Base-by-base conservation (phyloP, 805 yeast genomes). In the Kluyveromyces wickerhamii region DNA sequence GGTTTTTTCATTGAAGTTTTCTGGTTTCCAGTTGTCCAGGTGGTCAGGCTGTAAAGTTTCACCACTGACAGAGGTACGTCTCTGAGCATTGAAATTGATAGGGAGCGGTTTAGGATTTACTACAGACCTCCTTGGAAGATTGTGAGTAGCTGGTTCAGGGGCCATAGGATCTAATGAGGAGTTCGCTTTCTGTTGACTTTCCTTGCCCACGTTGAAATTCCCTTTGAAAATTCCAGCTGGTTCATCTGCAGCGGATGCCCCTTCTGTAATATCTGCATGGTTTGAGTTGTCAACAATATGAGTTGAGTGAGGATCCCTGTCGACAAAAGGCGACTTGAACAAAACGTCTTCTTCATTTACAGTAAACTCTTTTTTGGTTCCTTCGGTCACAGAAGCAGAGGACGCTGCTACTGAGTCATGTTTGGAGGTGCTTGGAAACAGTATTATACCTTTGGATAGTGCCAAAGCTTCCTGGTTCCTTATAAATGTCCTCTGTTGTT, bases 11-110 rank as follows among this genome's bases (percentile, higher is more conserved):
- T 76, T 77, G 34, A 41, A 54, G 34, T 49, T 52, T 32, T 69
- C 75, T 8, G 89, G 88, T 5, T 84, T 81, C 88, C 88, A 81
- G 35, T 74, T 69, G 50, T 76, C 82, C 50, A 82, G 77, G 21
- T 72, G 74, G 41, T 76, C 77, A 5, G 92, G 94, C 52, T 82
- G 79, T 49, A 82, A 58, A 2, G 92, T 80, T 60, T 87, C 96
- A 4, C 95, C 96, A 37, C 87, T 76, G 10, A 87, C 96, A 14
- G 94, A 80, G 3, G 87, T 82, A 64, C 96, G 77, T 65, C 96
- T 76, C 55, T 78, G 73, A 35, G 84, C 86, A 56, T 79, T 82
- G 59, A 79, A 80, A 34, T 73, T 68, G 37, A 67, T 58, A 25
- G 83, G 85, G 38, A 76, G 61, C 22, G 56, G 47, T 35, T 41